phyloP scores from a whole-genome alignment of 2,329 filamentous ascomycete species.

The Stachybotrys echinatus region DNA sequence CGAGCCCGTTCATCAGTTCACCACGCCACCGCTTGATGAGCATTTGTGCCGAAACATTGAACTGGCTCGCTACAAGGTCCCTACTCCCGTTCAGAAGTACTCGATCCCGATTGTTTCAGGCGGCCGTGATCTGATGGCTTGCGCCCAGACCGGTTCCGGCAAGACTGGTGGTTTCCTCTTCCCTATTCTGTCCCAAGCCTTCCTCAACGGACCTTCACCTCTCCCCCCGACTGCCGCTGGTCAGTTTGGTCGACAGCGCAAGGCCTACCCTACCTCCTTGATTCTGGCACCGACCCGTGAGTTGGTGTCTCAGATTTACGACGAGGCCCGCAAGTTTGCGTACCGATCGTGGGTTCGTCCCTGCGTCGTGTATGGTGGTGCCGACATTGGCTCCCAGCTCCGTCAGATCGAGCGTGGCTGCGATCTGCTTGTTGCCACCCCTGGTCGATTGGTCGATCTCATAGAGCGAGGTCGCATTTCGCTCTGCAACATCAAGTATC shows the following conservation, averaged over 20 bases:
- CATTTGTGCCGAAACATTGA: conserved; percentile 91
- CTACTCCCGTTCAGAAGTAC: conserved; percentile 98
- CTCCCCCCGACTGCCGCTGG: conserved; percentile 58
- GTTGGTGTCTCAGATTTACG: conserved; percentile 97
- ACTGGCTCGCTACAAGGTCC: conserved; percentile 88
- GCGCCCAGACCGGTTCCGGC: conserved; percentile 98
- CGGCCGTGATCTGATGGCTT: conserved; percentile 97
- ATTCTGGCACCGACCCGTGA: conserved; percentile 97
- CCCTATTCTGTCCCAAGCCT: conserved; percentile 97
- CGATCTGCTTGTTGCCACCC: conserved; percentile 93
- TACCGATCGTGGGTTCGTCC: conserved; percentile 99
- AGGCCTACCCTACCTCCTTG: conserved; percentile 93
- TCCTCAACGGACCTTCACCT: conserved; percentile 77
- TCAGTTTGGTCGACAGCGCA: conserved; percentile 88
- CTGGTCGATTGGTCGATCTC: conserved; percentile 93
- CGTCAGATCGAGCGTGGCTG: conserved; percentile 97
- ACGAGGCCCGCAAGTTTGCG: conserved; percentile 95
- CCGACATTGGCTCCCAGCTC: conserved; percentile 96
- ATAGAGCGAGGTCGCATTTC: conserved; percentile 98
- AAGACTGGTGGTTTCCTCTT: conserved; percentile 99
- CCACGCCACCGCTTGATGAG: conserved; percentile 90
- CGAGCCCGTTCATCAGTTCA: conserved; percentile 85
- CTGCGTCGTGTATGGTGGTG: conserved; percentile 98
- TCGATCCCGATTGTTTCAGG: conserved; percentile 98
- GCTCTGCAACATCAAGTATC: conserved; percentile 97